Evolutionary conservation across 2,329 filamentous ascomycete species (phyloP).

Genomic region (Xylariaceae sp.): DNA sequence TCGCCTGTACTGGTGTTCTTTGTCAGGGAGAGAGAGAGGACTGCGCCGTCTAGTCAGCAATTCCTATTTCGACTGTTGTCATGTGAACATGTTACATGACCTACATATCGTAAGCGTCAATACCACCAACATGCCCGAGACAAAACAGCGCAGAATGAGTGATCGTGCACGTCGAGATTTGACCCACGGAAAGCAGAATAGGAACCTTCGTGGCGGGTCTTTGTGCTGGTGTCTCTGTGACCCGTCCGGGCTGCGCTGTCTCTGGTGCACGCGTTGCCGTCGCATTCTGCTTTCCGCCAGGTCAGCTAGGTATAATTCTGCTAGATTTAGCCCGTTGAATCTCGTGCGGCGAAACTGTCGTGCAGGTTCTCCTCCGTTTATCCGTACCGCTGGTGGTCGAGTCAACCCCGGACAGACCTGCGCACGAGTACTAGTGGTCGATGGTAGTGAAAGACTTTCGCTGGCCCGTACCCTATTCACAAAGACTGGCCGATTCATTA

Average conservation of each 20-base stretch:
- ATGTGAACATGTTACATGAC: slow-evolving; percentile 41
- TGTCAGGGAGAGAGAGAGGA: slow-evolving; percentile 68
- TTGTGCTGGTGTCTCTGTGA: slow-evolving; percentile 17
- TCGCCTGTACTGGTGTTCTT: slow-evolving; percentile 61
- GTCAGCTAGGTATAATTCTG: slow-evolving; percentile 45
- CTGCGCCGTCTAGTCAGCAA: slow-evolving; percentile 41
- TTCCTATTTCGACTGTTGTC: neutral
- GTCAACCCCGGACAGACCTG: slow-evolving; percentile 23
- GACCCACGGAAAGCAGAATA: slow-evolving; percentile 54
- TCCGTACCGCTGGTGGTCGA: slow-evolving; percentile 25
- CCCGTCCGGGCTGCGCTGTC: slow-evolving; percentile 17
- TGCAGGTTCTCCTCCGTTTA: slow-evolving; percentile 13
- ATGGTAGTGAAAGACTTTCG: slow-evolving; percentile 6
- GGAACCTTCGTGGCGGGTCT: slow-evolving; percentile 40
- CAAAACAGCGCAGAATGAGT: slow-evolving; percentile 57
- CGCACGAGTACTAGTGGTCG: slow-evolving; percentile 9
- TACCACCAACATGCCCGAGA: slow-evolving; percentile 61
- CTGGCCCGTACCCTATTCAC: slow-evolving; percentile 4
- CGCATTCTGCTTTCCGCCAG: slow-evolving; percentile 40
- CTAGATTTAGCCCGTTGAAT: slow-evolving; percentile 44
- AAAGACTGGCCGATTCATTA: slow-evolving; percentile 31
- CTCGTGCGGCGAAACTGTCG: slow-evolving; percentile 23
- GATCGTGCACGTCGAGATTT: slow-evolving; percentile 50
- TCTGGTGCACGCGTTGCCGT: slow-evolving; percentile 27
- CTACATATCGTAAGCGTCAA: slow-evolving; percentile 62